Conservation (phyloP, 441 rosid genomes). For the Adansonia grandidieri region DNA sequence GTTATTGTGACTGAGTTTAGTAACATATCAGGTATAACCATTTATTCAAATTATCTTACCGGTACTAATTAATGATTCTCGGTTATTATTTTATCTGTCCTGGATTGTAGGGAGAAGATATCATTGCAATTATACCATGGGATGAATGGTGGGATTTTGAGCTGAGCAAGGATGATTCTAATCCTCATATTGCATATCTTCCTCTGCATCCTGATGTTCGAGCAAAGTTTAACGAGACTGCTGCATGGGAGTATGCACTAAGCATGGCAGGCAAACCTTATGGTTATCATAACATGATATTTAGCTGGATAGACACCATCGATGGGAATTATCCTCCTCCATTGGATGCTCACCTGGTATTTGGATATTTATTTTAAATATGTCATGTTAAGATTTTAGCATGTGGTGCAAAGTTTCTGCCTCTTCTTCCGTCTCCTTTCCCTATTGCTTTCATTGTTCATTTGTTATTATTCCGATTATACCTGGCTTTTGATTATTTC, state of each 20-base stretch:
- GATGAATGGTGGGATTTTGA: slow-evolving; percentile 99
- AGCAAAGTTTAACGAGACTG: slow-evolving; percentile 84
- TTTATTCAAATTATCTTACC: neutral
- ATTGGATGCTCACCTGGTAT: slow-evolving; percentile 89
- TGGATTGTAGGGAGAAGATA: slow-evolving; percentile 74
- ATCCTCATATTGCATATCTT: slow-evolving; percentile 91
- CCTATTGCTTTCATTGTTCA: neutral
- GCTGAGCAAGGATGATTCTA: slow-evolving; percentile 76
- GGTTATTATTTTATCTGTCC: slow-evolving; percentile 11
- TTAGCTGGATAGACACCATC: slow-evolving; percentile 97
- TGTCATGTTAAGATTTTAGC: slow-evolving; percentile 14
- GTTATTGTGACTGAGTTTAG: neutral
- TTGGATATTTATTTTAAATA: slow-evolving; percentile 20
- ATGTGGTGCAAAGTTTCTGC: neutral
- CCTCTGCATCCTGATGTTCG: slow-evolving; percentile 87
- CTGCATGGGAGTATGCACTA: slow-evolving; percentile 96
- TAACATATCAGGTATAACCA: neutral
- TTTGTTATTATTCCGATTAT: slow-evolving; percentile 1
- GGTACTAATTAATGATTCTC: neutral
- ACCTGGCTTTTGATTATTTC: neutral
- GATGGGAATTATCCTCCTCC: slow-evolving; percentile 92
- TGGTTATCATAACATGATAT: slow-evolving; percentile 96
- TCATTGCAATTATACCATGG: slow-evolving; percentile 84
- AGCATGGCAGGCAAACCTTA: slow-evolving; percentile 89
- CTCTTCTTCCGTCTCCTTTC: neutral